These are phyloP conservation scores for Solanum hybrid DNA, from an alignment of 305 asterid genomes.

Conservation along the genomic window DNA sequence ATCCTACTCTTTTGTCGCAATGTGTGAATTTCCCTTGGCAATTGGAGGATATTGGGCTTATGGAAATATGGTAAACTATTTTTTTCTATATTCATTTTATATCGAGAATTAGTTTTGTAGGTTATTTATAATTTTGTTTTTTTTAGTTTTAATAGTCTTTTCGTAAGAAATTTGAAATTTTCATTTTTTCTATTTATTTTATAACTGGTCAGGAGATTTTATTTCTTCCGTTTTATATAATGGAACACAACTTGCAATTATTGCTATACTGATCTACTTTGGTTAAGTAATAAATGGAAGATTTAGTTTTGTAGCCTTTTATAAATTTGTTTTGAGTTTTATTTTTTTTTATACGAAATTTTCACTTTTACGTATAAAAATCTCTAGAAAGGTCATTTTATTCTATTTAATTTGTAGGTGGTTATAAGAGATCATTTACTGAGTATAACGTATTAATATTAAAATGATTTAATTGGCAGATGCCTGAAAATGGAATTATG, in stretches of 20 bases:
- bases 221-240: neutral
- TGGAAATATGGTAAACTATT: conserved; percentile 37
- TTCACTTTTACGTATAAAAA: too few relatives aligned
- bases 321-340: neutral
- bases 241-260: neutral
- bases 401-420: neutral
- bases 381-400: neutral
- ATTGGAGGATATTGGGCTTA: conserved; percentile 55
- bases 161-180: neutral
- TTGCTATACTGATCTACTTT: neutral
- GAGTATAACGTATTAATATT: neutral
- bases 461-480: conserved; percentile 16
- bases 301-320: neutral
- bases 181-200: neutral
- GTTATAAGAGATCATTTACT: too few relatives aligned
- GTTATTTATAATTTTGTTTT: too few relatives aligned
- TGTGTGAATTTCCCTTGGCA: conserved; percentile 46
- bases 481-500: conserved; percentile 21
- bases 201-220: neutral
- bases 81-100: neutral
- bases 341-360: neutral
- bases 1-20: conserved; percentile 30
- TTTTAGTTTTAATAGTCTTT: neutral
- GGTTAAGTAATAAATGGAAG: neutral
- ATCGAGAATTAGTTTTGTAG: neutral